A percentile compares a stretch with the other conserved stretches of the same genome.
These are phyloP conservation scores for Penicillium angulare DNA, from an alignment of 495 filamentous ascomycete genomes.

Conservation along the genomic window DNA sequence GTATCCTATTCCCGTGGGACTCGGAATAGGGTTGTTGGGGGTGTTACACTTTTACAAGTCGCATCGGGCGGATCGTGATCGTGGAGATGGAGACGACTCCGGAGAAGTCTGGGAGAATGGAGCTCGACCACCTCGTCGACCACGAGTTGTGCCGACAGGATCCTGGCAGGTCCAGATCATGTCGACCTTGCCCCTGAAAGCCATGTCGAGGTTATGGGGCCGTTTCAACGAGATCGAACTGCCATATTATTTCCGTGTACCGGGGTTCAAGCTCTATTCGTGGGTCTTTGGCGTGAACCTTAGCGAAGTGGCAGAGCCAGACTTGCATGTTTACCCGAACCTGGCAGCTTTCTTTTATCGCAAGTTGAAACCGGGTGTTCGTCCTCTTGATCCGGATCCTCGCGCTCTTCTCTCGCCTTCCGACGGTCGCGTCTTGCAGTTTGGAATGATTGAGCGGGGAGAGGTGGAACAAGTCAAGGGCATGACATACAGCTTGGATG, in stretches of 20 bases:
- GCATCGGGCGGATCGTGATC: constrained; percentile 53
- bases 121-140: constrained; percentile 59
- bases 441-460: constrained; percentile 83
- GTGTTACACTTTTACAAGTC: constrained; percentile 80
- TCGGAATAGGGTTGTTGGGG: constrained; percentile 86
- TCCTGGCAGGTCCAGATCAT: constrained; percentile 97
- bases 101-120: constrained; percentile 44
- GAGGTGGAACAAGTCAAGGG: constrained; percentile 99
- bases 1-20: constrained; percentile 91
- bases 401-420: constrained; percentile 80
- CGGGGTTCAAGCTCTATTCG: constrained; percentile 94
- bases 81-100: constrained; percentile 46
- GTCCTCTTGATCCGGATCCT: constrained; percentile 80
- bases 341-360: constrained; percentile 97
- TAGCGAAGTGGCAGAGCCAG: constrained; percentile 79
- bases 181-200: constrained; percentile 93
- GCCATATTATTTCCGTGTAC: constrained; percentile 83
- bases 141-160: constrained; percentile 76
- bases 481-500: constrained; percentile 95
- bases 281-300: constrained; percentile 93
- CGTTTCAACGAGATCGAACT: constrained; percentile 91
- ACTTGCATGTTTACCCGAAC: constrained; percentile 87
- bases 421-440: constrained; percentile 89
- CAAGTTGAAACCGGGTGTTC: constrained; percentile 80
- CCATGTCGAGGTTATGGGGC: constrained; percentile 89